phyloP scores from a whole-genome alignment of 2,329 filamentous ascomycete genomes.

The Camillea tinctor region DNA sequence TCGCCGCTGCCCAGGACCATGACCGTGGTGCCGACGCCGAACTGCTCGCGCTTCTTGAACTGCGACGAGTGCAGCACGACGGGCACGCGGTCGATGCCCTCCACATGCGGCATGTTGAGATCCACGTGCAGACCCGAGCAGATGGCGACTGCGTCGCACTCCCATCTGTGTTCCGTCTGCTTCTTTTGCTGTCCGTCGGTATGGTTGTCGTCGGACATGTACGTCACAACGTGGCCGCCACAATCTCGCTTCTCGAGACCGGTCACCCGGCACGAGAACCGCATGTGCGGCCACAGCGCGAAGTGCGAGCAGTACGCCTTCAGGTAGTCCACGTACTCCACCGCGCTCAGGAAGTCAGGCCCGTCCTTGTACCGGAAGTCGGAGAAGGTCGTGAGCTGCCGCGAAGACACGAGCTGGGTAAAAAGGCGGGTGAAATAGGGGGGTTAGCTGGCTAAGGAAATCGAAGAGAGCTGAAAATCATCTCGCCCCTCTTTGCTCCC shows the following conservation, averaged over 20 bases:
- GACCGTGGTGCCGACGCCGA: conserved; percentile 39
- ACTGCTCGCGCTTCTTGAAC: conserved; percentile 42
- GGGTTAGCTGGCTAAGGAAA: neutral
- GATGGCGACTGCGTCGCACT: conserved; percentile 46
- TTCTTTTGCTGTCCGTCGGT: too few relatives aligned
- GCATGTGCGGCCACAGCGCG: conserved; percentile 37
- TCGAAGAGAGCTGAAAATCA: too few relatives aligned
- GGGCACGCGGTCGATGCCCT: conserved; percentile 38
- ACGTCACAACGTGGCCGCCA: conserved; percentile 22
- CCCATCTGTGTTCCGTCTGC: conserved; percentile 23
- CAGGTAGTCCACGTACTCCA: conserved; percentile 43
- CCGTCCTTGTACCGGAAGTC: conserved; percentile 41
- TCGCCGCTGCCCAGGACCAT: conserved; percentile 45
- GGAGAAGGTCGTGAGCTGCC: conserved; percentile 45
- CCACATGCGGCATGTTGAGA: conserved; percentile 38
- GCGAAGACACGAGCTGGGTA: conserved; percentile 40
- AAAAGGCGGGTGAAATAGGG: neutral
- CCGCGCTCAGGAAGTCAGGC: conserved; percentile 44
- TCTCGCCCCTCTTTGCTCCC: too few relatives aligned
- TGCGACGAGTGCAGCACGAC: conserved; percentile 43
- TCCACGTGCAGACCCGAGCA: conserved; percentile 45
- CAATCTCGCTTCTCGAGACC: conserved; percentile 19
- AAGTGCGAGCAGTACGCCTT: conserved; percentile 40
- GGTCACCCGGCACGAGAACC: conserved; percentile 33
- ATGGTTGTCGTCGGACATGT: conserved; percentile 2